Evolutionary conservation across 129 eudicot species (phyloP), one percentile per base, ranked within the genome.

Genomic region (Artemisia argyi): DNA sequence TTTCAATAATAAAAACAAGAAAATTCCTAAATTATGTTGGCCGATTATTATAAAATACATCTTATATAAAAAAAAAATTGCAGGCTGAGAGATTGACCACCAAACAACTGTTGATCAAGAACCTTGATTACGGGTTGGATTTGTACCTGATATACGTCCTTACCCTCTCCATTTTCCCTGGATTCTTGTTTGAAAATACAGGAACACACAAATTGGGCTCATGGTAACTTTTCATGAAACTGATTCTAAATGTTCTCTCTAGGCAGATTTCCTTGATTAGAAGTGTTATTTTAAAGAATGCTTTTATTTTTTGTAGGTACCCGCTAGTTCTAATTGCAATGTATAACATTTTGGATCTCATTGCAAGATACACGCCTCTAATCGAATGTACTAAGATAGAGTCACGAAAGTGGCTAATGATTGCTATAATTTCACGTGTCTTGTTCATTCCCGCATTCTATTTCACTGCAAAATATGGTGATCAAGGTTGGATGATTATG

Each of bases 151-250:
- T 87, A 64, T 87, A 85, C 70, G 90, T 68, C 26, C 82, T 90
- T 3, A 87, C 94, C 71, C 50, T 90, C 22, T 90, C 96, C 3
- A 90, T 90, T 66, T 87, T 90, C 69, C 96, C 96, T 4, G 94
- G 96, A 1, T 90, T 90, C 66, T 61, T 87, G 46, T 83, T 73
- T 61, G 96, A 90, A 66, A 85, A 87, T 79, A 90, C 94, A 15
- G 96, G 96, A 55, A 13, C 51, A 3, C 93, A 90, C 71, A 62
- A 68, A 18, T 68, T 87, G 66, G 92, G 96, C 63, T 78, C 87
- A 61, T 89, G 96, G 96, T 89, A 84, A 46, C 19, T 56, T 70
- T 13, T 12, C 53, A 9, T 55, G 10, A 17, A 70, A 55, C 62
- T 3, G 32, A 54, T 55, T 1, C 16, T 14, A 1, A 24, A 24